Base-by-base conservation (phyloP, 1,284 basidiomycete genomes). In the Porogramme epimiltina region DNA sequence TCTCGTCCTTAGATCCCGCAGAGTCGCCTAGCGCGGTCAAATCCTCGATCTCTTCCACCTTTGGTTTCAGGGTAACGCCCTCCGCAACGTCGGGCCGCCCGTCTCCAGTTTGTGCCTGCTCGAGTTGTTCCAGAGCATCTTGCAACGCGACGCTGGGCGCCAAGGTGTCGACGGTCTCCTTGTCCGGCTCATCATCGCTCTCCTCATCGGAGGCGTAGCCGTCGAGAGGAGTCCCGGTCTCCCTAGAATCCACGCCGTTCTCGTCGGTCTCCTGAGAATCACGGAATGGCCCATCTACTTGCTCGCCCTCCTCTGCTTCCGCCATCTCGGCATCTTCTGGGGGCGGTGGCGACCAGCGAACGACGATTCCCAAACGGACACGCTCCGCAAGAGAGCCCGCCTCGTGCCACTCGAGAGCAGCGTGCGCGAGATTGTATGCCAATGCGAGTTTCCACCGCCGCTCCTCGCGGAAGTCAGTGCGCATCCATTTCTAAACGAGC, bases 381-480 rank as follows among this genome's bases (percentile, higher is more conserved):
- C 92, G 82, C 53, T 89, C 87, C 56, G 87, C 85, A 11, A 73
- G 70, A 6, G 77, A 78, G 6, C 77, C 75, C 3, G 91, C 87
- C 45, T 82, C 79, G 67, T 97, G 93, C 93, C 94, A 99, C 58
- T 92, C 89, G 11, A 90, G 79, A 13, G 93, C 87, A 42, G 92
- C 84, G 47, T 85, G 85, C 0, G 92, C 92, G n/a, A 98, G 70
- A 53, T 89, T 87, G 66, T 88, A 89, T 0, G 96, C 95, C 18
- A 94, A 68, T 0, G 89, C 87, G 31, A 91, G 73, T 69, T 99
- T 99, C 95, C 95, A 99, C 53, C 84, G 82, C 45, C 92, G 78
- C 67, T 99, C 97, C 70, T 99, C 95, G 8, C 90, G 85, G 63
- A 95, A 98, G 66, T 99, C 97, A 15, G 85, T 84, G 42, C 95